phyloP scores from a whole-genome alignment of 345 rosid species.

The Jatropha curcas region DNA sequence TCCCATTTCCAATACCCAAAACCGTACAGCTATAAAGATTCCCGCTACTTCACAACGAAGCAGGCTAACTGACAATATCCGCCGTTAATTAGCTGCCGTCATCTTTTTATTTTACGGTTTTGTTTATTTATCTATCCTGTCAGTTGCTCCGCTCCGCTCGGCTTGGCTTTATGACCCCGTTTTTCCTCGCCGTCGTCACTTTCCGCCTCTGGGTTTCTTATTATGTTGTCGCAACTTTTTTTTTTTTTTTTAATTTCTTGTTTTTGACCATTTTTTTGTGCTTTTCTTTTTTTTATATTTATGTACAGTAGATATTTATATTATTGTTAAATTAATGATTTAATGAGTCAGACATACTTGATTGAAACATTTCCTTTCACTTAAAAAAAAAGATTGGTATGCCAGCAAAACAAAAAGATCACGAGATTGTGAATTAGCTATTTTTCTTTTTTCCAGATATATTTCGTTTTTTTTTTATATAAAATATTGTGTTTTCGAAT shows the following conservation, averaged over 20 bases:
- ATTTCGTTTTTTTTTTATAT: no score
- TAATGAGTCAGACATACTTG: no score
- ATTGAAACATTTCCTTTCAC: no score
- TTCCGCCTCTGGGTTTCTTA: background rate
- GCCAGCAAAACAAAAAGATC: no score
- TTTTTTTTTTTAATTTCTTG: background rate
- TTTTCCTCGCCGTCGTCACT: no score
- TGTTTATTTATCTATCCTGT: background rate
- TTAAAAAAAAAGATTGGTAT: no score
- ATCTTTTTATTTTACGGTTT: background rate
- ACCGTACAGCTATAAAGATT: constrained; percentile 40
- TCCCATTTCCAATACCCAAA: background rate
- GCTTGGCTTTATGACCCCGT: background rate
- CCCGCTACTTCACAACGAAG: constrained; percentile 14
- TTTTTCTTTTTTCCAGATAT: no score
- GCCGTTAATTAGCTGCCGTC: constrained; percentile 46
- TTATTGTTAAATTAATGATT: no score
- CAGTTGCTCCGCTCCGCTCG: background rate
- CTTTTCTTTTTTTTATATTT: background rate
- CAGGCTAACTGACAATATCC: constrained; percentile 35
- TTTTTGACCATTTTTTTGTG: background rate
- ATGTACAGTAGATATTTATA: no score
- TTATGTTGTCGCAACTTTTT: background rate
- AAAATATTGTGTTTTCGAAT: no score
- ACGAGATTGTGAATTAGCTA: no score